phyloP scores from a whole-genome alignment of 768 basidiomycete species.

The Tylopilus cervinicoccineus region DNA sequence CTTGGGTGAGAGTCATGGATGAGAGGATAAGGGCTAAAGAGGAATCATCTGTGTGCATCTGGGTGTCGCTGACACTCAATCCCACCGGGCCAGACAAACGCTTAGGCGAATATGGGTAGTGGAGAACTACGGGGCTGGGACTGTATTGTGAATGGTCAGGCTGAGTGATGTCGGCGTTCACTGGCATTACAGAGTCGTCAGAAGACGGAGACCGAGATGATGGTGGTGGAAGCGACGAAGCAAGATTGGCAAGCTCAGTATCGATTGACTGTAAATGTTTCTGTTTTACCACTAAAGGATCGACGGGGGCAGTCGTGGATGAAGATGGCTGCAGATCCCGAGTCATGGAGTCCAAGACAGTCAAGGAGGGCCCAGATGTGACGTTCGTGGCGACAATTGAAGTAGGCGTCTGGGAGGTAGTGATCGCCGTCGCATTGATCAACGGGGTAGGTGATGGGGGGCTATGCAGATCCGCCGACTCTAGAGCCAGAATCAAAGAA shows the following conservation, averaged over 20 bases:
- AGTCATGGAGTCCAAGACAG: background rate
- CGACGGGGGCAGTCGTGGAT: background rate
- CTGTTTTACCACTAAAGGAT: conserved; percentile 10
- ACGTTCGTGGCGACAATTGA: background rate
- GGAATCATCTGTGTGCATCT: background rate
- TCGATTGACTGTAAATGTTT: conserved; percentile 15
- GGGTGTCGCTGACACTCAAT: background rate
- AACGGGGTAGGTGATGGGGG: background rate
- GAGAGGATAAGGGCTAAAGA: background rate
- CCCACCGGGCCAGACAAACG: background rate
- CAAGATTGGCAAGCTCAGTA: conserved; percentile 9
- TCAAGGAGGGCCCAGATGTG: background rate
- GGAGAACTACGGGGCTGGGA: background rate
- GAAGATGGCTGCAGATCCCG: conserved; percentile 1
- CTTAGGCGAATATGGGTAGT: conserved; percentile 6
- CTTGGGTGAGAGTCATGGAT: conserved; percentile 3
- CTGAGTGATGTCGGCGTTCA: background rate
- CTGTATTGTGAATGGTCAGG: background rate
- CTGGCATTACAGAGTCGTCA: background rate
- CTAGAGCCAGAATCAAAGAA: conserved; percentile 3
- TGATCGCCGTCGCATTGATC: background rate
- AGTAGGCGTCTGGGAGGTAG: background rate
- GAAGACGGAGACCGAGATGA: conserved; percentile 11
- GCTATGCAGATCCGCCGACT: background rate
- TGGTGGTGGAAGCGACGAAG: background rate